phyloP scores from a whole-genome alignment of 257 asterid genomes.

The Nicotiana noctiflora region DNA sequence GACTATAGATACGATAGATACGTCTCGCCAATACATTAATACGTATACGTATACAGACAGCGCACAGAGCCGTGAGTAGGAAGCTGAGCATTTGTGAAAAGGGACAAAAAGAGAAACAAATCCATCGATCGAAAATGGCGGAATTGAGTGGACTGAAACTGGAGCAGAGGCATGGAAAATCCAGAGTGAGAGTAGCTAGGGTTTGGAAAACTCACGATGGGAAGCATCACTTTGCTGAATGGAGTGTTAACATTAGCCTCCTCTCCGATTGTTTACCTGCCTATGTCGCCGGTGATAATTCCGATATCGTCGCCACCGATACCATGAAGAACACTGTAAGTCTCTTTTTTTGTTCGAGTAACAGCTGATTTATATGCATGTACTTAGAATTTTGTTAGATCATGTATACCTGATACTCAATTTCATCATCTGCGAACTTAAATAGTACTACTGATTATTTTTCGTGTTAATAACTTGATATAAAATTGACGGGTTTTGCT shows the following conservation, averaged over 20 bases:
- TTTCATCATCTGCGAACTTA: not conserved
- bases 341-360: not conserved
- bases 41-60: not conserved
- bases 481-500: not conserved
- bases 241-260: conserved; percentile 82
- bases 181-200: conserved; percentile 77
- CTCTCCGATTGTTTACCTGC: conserved; percentile 83
- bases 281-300: conserved; percentile 58
- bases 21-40: not conserved
- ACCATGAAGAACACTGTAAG: conserved; percentile 88
- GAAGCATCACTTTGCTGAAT: conserved; percentile 61
- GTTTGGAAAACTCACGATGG: conserved; percentile 70
- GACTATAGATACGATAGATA: not conserved
- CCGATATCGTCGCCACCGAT: conserved; percentile 87
- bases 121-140: not conserved
- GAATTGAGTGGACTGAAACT: conserved; percentile 33
- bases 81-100: no score
- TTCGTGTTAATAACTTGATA: not conserved
- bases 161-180: conserved; percentile 89
- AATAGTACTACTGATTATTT: not conserved
- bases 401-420: not conserved
- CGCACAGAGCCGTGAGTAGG: not conserved
- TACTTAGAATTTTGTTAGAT: not conserved
- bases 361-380: not conserved
- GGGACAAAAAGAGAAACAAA: not conserved